Percentiles rank a stretch among this genome's conserved stretches.
Conservation (phyloP, 2,329 filamentous ascomycete species). For the Phyllosticta ampelicida region DNA sequence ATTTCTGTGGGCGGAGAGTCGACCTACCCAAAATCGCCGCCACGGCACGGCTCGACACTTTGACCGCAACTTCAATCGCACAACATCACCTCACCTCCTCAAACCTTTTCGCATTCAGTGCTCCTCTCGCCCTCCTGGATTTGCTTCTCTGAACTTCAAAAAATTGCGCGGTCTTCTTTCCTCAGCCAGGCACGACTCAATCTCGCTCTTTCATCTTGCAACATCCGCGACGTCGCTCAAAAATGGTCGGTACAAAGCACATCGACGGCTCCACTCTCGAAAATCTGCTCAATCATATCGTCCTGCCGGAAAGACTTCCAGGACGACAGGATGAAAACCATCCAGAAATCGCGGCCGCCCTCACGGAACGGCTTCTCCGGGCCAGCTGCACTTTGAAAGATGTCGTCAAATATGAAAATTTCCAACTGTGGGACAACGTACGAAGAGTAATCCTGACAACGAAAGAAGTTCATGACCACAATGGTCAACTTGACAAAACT, state of each 20-base stretch:
- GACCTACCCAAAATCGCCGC: too few relatives aligned
- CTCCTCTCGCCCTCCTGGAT: background rate
- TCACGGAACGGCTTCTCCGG: slow-evolving; percentile 17
- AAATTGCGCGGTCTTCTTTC: background rate
- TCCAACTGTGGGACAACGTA: slow-evolving; percentile 5
- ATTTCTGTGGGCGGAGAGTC: too few relatives aligned
- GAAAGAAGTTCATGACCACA: slow-evolving; percentile 15
- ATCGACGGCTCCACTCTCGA: slow-evolving; percentile 5
- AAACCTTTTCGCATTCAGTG: background rate
- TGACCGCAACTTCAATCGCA: background rate
- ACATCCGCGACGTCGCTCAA: background rate
- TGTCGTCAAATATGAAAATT: background rate
- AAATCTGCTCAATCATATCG: slow-evolving; percentile 27
- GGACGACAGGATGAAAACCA: slow-evolving; percentile 23
- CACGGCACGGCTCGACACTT: too few relatives aligned
- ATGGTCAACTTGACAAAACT: slow-evolving; percentile 17
- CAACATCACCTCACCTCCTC: background rate
- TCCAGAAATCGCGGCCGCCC: slow-evolving; percentile 17
- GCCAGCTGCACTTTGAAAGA: background rate
- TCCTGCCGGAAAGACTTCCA: slow-evolving; percentile 30
- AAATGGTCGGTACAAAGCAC: background rate
- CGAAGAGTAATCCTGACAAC: slow-evolving; percentile 14
- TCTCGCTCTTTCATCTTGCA: background rate
- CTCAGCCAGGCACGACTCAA: background rate
- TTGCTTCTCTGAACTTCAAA: background rate